These are phyloP conservation scores for Ogataea angusta DNA, from an alignment of 805 yeast genomes.

Conservation along the genomic window DNA sequence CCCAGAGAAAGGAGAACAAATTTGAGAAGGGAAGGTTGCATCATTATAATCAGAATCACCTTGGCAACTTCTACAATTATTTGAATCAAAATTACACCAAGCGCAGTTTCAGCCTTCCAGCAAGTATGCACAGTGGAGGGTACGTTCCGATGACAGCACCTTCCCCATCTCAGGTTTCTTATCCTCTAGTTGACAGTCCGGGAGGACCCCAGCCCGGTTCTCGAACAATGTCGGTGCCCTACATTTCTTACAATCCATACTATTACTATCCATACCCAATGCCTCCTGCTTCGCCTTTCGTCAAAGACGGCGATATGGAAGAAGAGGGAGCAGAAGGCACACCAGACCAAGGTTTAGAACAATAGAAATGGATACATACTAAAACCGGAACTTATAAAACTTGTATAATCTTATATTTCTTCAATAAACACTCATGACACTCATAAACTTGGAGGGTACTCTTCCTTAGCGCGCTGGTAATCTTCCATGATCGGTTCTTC, in stretches of 20 bases:
- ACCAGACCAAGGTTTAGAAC: not conserved
- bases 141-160: conserved; percentile 6
- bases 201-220: conserved; percentile 12
- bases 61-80: conserved; percentile 27
- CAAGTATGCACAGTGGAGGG: conserved; percentile 4
- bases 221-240: conserved; percentile 15
- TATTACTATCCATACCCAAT: conserved; percentile 21
- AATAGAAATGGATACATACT: not conserved
- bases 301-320: not conserved
- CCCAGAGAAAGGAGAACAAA: conserved; percentile 67
- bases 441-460: conserved; percentile 35
- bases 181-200: conserved; percentile 2
- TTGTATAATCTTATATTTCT: not conserved
- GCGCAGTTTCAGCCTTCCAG: conserved; percentile 16
- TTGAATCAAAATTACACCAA: conserved; percentile 20
- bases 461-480: conserved; percentile 17
- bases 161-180: not conserved
- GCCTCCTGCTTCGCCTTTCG: conserved; percentile 3
- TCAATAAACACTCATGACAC: conserved; percentile 10
- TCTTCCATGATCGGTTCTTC: conserved; percentile 45
- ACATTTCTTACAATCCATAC: conserved; percentile 21
- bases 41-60: conserved; percentile 36
- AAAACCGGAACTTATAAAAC: not conserved
- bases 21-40: conserved; percentile 31
- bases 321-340: not conserved